Base-by-base conservation (phyloP, 2,329 filamentous ascomycete genomes). In the Capronia coronata region DNA sequence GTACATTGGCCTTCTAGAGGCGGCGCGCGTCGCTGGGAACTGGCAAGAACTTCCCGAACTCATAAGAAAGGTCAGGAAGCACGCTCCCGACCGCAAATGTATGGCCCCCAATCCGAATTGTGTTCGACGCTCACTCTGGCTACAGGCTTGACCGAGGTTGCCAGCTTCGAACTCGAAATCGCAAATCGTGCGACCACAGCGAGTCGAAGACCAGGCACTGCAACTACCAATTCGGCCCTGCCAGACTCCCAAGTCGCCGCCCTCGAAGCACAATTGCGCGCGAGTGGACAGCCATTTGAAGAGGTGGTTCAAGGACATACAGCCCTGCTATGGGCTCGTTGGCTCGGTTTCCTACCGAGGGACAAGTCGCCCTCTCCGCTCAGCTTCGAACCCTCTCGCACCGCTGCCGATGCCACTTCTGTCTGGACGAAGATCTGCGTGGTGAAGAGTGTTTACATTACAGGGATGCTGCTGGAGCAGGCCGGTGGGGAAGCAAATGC, bases 61-160 rank as follows among this genome's bases (percentile, higher is more conserved):
- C 56, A 83, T 93, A 62, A 82, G 91, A 66, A 98, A 98, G 71
- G 79, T 97, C 63, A 86, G 85, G 64, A 97, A 98, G 69, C 91
- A 98, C 77, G 87, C 89, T 61, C 84, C 89, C 34, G 80, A 86
- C 54, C 80, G 87, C 67, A 79, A 80, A 69, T 95, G 91, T 96
- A 83, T 65, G 54, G 39, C 48, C 47, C 46, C 46, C 47, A 13
- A 56, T 49, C 53, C 43, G 52, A 48, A 35, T 22, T 27, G n/a
- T 40, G 32, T 44, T 41, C 25, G 14, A n/a, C 45, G 32, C 44
- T 54, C 34, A 51, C 44, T 9, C 41, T 23, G 16, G 18, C 10
- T 51, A 23, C 44, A 88, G 85, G 84, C 66, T 75, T 89, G 38
- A 75, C 83, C 40, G 71, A 84, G 62, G 81, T 83, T 46, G 86